These are phyloP conservation scores for Stevia rebaudiana DNA, from an alignment of 140 eudicot species.

Conservation along the genomic window DNA sequence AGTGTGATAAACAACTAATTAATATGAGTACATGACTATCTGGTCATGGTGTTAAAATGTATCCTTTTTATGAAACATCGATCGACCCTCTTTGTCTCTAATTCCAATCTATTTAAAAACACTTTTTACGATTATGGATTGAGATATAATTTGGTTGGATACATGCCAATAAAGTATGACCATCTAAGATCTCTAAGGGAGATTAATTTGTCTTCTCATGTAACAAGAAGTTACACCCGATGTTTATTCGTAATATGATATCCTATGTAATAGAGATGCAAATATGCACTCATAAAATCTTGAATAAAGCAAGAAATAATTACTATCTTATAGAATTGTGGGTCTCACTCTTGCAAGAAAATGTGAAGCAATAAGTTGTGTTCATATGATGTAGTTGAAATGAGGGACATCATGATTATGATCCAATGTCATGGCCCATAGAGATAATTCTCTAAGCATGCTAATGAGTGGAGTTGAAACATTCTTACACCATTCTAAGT, in stretches of 20 bases:
- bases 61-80: not conserved
- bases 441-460: slow-evolving; percentile 48
- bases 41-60: not conserved
- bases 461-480: slow-evolving; percentile 32
- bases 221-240: not conserved
- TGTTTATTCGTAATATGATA: not conserved
- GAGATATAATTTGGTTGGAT: not conserved
- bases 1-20: no score
- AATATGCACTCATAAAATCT: not conserved
- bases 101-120: not conserved
- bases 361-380: slow-evolving; percentile 28
- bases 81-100: not conserved
- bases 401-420: slow-evolving; percentile 52
- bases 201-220: not conserved
- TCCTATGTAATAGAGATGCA: not conserved
- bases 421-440: slow-evolving; percentile 47
- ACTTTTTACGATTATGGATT: not conserved
- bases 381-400: slow-evolving; percentile 26
- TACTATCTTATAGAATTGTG: slow-evolving; percentile 20
- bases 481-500: slow-evolving; percentile 16
- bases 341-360: slow-evolving; percentile 22
- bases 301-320: not conserved
- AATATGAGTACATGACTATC: not conserved
- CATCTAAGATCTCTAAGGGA: not conserved
- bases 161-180: not conserved